Evolutionary conservation across 73 alveolate species (phyloP).

Genomic region (Uronychia setigera): DNA sequence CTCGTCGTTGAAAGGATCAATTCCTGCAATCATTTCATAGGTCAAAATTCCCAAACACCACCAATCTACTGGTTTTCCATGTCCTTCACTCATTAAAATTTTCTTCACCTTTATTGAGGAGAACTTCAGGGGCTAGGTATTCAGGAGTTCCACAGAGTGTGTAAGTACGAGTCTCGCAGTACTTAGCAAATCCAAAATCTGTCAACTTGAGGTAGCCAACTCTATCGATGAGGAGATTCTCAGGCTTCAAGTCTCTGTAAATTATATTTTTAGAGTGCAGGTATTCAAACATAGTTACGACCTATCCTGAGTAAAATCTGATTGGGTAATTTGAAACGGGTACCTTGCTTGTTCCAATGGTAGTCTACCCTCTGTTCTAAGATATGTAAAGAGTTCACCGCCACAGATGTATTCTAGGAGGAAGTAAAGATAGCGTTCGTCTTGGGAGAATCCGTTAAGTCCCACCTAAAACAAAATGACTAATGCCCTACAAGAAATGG

Average conservation of each 20-base stretch:
- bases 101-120: slow-evolving; percentile 75
- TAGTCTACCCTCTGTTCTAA: slow-evolving; percentile 85
- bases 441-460: slow-evolving; percentile 83
- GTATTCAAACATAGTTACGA: slow-evolving; percentile 90
- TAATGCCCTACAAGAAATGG: slow-evolving; percentile 82
- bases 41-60: slow-evolving; percentile 95
- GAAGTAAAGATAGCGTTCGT: slow-evolving; percentile 77
- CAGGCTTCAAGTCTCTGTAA: slow-evolving; percentile 96
- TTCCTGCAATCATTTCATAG: slow-evolving; percentile 96
- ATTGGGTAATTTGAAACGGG: background rate
- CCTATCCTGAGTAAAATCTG: slow-evolving; percentile 70
- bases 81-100: slow-evolving; percentile 76
- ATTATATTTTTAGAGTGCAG: slow-evolving; percentile 93
- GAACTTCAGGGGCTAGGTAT: slow-evolving; percentile 97
- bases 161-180: slow-evolving; percentile 95
- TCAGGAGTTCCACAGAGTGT: slow-evolving; percentile 98
- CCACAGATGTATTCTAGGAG: slow-evolving; percentile 86
- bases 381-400: slow-evolving; percentile 87
- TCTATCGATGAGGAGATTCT: slow-evolving; percentile 84
- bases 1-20: slow-evolving; percentile 94
- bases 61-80: slow-evolving; percentile 99
- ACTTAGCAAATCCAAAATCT: slow-evolving; percentile 98
- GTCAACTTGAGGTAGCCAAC: slow-evolving; percentile 97
- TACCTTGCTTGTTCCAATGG: slow-evolving; percentile 51
- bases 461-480: slow-evolving; percentile 48